Evolutionary conservation across 345 rosid genomes (phyloP), one percentile per base, ranked within the genome.

Genomic region (Bruguiera gymnorhiza): DNA sequence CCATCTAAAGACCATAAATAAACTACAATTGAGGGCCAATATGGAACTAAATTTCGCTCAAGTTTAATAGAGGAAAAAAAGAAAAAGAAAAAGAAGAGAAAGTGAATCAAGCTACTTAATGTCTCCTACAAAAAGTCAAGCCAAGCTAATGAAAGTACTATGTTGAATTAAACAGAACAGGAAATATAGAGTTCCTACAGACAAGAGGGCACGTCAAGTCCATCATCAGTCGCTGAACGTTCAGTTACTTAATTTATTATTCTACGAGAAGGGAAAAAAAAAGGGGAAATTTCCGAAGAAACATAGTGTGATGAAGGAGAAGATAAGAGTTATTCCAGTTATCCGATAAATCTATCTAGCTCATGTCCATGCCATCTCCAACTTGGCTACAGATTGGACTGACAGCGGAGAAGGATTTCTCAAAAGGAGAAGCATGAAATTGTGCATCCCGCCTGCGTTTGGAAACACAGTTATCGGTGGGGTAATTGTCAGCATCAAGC

Each of bases 281-380:
- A 54, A 18, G 10, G 48, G 26, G 21, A 54, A 75, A 67, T 16
- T 60, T 68, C 56, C 29, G 56, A 79, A 60, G 83, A 78, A 80
- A 83, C 83, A 76, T 54, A 10, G 60, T 29, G 62, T 15, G 68
- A 13, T 29, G 61, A 76, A 70, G 53, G 77, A 75, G 73, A 73
- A 65, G 50, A 43, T 13, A 43, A 51, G 60, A 69, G 62, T 60
- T 70, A 73, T 58, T 70, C 79, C 66, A 63, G 51, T 72, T 27
- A 68, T 68, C 70, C 31, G 57, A 79, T 68, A 75, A 50, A 75
- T 71, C 71, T 73, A 86, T 84, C 94, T 89, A 95, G 90, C 83
- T 91, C 85, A 83, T 71, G 56, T 95, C 99, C 99, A 92, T 92
- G 77, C 96, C 97, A 53, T 95, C 99, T 82, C 96, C 93, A 48